Percentiles rank a stretch among this genome's conserved stretches.
Conservation (phyloP, 2,329 filamentous ascomycete genomes). For the Hymenotorrendiella dingleyae region DNA sequence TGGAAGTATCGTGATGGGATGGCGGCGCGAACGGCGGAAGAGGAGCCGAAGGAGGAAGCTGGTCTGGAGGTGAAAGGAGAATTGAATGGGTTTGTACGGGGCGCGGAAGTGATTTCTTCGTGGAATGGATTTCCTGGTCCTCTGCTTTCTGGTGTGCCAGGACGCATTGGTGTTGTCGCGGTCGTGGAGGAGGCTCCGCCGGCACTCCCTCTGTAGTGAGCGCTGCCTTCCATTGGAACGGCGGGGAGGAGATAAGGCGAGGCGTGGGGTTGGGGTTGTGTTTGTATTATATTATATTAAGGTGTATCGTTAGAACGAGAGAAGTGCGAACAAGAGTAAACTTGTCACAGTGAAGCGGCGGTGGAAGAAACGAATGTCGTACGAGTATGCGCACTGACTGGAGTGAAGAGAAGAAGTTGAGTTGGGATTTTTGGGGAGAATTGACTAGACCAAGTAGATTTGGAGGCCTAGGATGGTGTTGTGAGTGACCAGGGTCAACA, state of each 20-base stretch:
- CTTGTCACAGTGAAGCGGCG: background rate
- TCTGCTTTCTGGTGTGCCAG: constrained; percentile 34
- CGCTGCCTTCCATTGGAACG: constrained; percentile 1
- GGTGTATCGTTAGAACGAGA: background rate
- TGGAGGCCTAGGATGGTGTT: background rate
- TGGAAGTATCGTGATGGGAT: constrained; percentile 27
- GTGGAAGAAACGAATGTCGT: background rate
- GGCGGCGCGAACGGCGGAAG: constrained; percentile 31
- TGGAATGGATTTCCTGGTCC: constrained; percentile 24
- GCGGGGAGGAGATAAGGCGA: background rate
- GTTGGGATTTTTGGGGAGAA: background rate
- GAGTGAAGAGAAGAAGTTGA: background rate
- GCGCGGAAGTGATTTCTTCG: constrained; percentile 26
- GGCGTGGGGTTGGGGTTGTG: background rate
- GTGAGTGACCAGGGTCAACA: constrained; percentile 1
- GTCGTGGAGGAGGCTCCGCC: constrained; percentile 27
- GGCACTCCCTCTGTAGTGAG: constrained; percentile 5
- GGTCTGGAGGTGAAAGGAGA: constrained; percentile 38
- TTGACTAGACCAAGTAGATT: background rate
- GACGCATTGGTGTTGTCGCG: constrained; percentile 31
- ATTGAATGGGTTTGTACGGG: constrained; percentile 24
- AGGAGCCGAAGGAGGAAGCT: constrained; percentile 36
- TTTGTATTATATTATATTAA: constrained; percentile 2
- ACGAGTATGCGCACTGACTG: background rate
- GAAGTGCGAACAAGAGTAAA: constrained; percentile 3